phyloP scores from a whole-genome alignment of 106 monocot species.

The Dendrobium huoshanense region DNA sequence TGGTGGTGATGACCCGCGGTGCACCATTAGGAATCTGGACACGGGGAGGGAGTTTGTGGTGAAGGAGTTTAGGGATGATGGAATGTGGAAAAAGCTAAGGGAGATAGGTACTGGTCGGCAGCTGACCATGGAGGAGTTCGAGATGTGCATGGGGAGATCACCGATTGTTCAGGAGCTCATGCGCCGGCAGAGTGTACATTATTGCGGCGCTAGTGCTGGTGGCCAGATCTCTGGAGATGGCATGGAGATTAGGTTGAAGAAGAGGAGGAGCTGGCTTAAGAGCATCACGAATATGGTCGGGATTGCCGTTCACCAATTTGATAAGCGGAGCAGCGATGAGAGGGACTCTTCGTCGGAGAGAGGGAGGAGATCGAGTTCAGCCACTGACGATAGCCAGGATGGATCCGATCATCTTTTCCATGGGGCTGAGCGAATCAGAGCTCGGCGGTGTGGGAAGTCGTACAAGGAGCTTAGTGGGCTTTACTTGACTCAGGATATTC shows the following conservation, averaged over 20 bases:
- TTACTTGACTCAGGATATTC: conserved; percentile 55
- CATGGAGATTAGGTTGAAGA: conserved; percentile 17
- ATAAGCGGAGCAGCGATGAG: conserved; percentile 46
- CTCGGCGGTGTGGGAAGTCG: conserved; percentile 51
- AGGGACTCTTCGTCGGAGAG: conserved; percentile 54
- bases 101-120: conserved; percentile 73
- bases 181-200: conserved; percentile 49
- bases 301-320: conserved; percentile 11
- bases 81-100: conserved; percentile 56
- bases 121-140: conserved; percentile 87
- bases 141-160: conserved; percentile 62
- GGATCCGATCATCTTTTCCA: conserved; percentile 15
- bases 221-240: neutral
- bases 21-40: conserved; percentile 78
- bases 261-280: conserved; percentile 37
- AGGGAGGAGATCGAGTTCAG: conserved; percentile 55
- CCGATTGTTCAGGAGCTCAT: conserved; percentile 93
- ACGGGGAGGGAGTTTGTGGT: conserved; percentile 83
- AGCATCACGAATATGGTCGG: conserved; percentile 46
- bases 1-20: conserved; percentile 16
- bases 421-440: conserved; percentile 52
- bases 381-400: conserved; percentile 76
- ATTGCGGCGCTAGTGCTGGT: neutral
- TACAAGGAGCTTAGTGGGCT: conserved; percentile 54
- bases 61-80: conserved; percentile 70